Conservation (phyloP, 495 filamentous ascomycete species). For the Stereocaulon alpinum region DNA sequence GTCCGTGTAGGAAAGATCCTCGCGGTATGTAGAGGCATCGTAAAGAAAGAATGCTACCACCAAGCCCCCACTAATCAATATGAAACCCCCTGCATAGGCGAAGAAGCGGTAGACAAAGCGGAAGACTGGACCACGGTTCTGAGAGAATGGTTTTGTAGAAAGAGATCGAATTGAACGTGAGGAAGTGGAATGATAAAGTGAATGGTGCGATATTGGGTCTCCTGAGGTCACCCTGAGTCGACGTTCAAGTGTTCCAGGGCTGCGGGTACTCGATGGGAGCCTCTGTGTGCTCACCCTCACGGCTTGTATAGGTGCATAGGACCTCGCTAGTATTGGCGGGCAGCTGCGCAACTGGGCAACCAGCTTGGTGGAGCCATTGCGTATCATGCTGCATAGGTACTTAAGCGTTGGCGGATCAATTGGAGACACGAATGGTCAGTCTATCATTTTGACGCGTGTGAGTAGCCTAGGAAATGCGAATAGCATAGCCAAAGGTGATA, state of each 20-base stretch:
- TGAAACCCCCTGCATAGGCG: slow-evolving; percentile 49
- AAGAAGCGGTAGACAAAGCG: slow-evolving; percentile 40
- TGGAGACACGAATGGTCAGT: background rate
- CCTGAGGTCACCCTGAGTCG: background rate
- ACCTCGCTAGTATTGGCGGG: background rate
- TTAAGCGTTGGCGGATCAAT: background rate
- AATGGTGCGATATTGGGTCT: background rate
- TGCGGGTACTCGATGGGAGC: background rate
- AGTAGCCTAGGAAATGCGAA: background rate
- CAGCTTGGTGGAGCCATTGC: slow-evolving; percentile 10
- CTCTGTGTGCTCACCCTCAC: background rate
- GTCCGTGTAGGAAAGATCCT: slow-evolving; percentile 52
- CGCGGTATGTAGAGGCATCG: slow-evolving; percentile 82
- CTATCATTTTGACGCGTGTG: background rate
- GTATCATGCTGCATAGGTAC: slow-evolving; percentile 9
- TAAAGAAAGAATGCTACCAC: slow-evolving; percentile 86
- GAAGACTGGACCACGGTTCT: slow-evolving; percentile 22
- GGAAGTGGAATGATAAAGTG: background rate
- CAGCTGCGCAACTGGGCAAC: background rate
- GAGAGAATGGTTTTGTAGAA: slow-evolving; percentile 19
- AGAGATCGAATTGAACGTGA: slow-evolving; percentile 11
- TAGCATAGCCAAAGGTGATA: background rate
- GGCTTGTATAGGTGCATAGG: background rate
- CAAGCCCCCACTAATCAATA: slow-evolving; percentile 39
- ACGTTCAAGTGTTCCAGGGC: background rate